phyloP scores from a whole-genome alignment of 805 yeast species.

The Wickerhamomyces sydowiorum region DNA sequence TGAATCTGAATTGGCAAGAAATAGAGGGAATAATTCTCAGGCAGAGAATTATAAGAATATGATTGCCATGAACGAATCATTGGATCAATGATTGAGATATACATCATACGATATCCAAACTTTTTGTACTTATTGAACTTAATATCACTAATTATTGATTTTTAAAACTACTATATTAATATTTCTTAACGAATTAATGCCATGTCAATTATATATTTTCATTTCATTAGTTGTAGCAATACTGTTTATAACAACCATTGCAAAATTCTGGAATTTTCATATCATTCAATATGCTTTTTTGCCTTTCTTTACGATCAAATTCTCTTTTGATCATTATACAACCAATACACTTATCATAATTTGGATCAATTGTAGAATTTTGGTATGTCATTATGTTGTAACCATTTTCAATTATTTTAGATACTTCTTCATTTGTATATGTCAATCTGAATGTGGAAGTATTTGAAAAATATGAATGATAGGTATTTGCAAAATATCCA shows the following conservation, averaged over 20 bases:
- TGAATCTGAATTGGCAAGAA: too few relatives aligned
- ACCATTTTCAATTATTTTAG: constrained; percentile 45
- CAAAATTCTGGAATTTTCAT: constrained; percentile 29
- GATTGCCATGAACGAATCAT: background rate
- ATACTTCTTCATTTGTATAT: constrained; percentile 38
- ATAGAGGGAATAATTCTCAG: constrained; percentile 1
- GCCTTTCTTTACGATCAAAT: constrained; percentile 33
- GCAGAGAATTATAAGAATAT: background rate
- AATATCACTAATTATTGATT: background rate
- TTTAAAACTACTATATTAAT: too few relatives aligned
- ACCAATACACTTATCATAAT: constrained; percentile 44
- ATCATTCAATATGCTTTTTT: constrained; percentile 14
- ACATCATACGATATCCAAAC: background rate
- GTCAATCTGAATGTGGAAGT: constrained; percentile 54
- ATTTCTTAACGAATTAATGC: too few relatives aligned
- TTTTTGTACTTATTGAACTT: background rate
- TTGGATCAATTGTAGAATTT: constrained; percentile 30
- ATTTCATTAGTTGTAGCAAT: constrained; percentile 30
- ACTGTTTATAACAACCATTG: constrained; percentile 29
- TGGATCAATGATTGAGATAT: background rate
- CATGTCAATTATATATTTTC: too few relatives aligned
- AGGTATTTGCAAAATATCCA: constrained; percentile 43
- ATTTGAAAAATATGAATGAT: constrained; percentile 40
- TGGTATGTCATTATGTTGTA: constrained; percentile 41
- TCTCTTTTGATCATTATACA: constrained; percentile 52